Base-by-base conservation (phyloP, 208 protist genomes). In the Dictyostelium gargantuum region DNA sequence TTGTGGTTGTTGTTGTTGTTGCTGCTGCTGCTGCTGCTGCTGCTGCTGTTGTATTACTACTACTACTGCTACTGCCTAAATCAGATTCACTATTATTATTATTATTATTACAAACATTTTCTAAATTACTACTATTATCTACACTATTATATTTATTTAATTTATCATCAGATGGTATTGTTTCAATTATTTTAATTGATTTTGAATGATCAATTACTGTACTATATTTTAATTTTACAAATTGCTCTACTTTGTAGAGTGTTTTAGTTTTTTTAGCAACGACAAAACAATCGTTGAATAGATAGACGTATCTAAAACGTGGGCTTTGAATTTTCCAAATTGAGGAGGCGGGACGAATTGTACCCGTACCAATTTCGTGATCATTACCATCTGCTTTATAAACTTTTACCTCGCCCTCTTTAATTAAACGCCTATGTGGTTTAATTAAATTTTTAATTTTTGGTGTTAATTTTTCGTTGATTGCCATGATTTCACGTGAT, bases 181-280 rank as follows among this genome's bases (percentile, higher is more conserved):
- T 38, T n/a, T 74, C 68, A n/a, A 46, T 5, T 13, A 80, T 46
- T 63, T 80, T 80, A 32, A 46, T 80, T 40, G 29, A 19, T 35
- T 26, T 63, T 26, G 26, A 75, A 61, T 76, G n/a, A 46, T 86
- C 81, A 6, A 86, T 68, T 11, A 86, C n/a, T 1, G 81, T 76
- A 23, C 63, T 76, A 46, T 86, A 76, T 52, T 86, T 32, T 63
- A 86, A 46, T 48, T 48, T 86, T n/a, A 86, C 48, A 42, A 50
- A 23, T 32, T 86, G 75, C 35, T 86, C 81, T 17, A 86, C 81
- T 63, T 86, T 58, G 35, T 56, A 86, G 23, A 40, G 32, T 9
- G 81, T 63, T 61, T 86, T 86, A 13, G 32, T 86, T 48, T 86
- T 74, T 26, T 86, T 86, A 19, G 81, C 58, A 15, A 86, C 44